These are phyloP conservation scores for Austroboletus rostrupii DNA, from an alignment of 1,284 basidiomycete species.

Conservation along the genomic window DNA sequence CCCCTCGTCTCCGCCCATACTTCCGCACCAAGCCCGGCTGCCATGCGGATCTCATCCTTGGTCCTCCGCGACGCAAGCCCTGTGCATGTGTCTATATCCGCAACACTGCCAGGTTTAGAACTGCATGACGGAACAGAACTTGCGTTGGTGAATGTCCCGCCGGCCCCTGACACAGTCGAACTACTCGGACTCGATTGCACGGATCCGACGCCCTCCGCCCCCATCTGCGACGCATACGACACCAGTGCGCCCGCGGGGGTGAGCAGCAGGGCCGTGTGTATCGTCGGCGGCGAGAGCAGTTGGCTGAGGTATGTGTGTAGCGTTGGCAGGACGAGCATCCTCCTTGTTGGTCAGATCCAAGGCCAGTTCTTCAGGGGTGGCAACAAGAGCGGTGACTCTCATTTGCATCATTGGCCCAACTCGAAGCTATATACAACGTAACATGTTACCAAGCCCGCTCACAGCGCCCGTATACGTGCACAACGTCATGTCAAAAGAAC, in stretches of 20 bases:
- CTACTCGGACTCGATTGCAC: slow-evolving; percentile 6
- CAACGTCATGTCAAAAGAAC: background rate
- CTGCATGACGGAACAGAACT: slow-evolving; percentile 19
- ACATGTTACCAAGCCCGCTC: too few species aligned
- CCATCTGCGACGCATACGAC: slow-evolving; percentile 27
- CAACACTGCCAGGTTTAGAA: slow-evolving; percentile 27
- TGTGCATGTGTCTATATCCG: slow-evolving; percentile 8
- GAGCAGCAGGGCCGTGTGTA: slow-evolving; percentile 30
- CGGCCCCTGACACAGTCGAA: slow-evolving; percentile 6
- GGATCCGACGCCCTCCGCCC: slow-evolving; percentile 1
- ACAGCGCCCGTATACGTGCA: too few species aligned
- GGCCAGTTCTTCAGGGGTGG: background rate
- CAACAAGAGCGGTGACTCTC: background rate
- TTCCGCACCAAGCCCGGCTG: slow-evolving; percentile 67
- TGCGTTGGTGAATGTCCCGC: slow-evolving; percentile 15
- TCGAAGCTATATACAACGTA: too few species aligned
- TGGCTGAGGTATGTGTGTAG: slow-evolving; percentile 28
- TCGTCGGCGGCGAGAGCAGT: slow-evolving; percentile 26
- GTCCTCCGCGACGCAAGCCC: slow-evolving; percentile 36
- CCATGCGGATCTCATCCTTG: slow-evolving; percentile 69
- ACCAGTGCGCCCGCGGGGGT: slow-evolving; percentile 32
- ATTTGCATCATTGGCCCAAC: background rate
- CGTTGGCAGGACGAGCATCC: slow-evolving; percentile 29
- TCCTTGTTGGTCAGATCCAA: slow-evolving; percentile 4
- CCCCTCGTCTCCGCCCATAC: slow-evolving; percentile 70